Evolutionary conservation across 139 green algal species (phyloP).

Genomic region (Zygnema cylindricum): DNA sequence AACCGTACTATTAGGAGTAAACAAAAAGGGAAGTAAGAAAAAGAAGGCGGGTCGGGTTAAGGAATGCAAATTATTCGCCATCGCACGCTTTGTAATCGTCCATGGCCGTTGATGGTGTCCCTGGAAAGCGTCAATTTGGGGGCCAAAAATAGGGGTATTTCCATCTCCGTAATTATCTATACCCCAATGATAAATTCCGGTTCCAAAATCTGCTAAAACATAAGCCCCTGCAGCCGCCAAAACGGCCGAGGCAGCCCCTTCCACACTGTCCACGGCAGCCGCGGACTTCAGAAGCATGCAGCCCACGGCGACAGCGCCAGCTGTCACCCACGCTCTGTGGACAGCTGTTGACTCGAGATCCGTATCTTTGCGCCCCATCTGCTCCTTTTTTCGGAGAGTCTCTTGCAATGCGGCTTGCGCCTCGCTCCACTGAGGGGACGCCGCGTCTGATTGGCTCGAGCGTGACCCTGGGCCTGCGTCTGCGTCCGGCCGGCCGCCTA

Average conservation of each 20-base stretch:
- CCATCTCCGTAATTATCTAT: conserved; percentile 95
- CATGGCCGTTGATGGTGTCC: conserved; percentile 93
- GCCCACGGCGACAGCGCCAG: background rate
- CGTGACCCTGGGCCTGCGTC: no score
- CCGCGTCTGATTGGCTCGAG: no score
- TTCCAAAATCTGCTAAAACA: conserved; percentile 66
- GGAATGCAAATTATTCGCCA: conserved; percentile 91
- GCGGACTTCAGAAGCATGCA: conserved; percentile 15
- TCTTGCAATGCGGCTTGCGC: background rate
- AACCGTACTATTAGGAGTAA: conserved; percentile 59
- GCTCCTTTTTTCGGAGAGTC: background rate
- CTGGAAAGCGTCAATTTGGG: conserved; percentile 76
- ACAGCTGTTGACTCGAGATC: conserved; percentile 30
- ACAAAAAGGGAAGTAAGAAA: conserved; percentile 56
- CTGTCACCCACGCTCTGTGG: conserved; percentile 46
- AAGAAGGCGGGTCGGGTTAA: conserved; percentile 63
- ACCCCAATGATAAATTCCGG: conserved; percentile 86
- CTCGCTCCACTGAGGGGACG: no score
- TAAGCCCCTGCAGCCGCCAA: conserved; percentile 35
- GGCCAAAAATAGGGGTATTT: conserved; percentile 88
- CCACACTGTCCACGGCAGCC: background rate
- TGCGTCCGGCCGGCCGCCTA: no score
- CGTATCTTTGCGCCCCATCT: conserved; percentile 49
- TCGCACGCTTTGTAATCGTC: conserved; percentile 97
- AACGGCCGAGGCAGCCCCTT: background rate